Base-by-base conservation (phyloP, 192 early-diverging fungal genomes). In the Dissophora ornata region DNA sequence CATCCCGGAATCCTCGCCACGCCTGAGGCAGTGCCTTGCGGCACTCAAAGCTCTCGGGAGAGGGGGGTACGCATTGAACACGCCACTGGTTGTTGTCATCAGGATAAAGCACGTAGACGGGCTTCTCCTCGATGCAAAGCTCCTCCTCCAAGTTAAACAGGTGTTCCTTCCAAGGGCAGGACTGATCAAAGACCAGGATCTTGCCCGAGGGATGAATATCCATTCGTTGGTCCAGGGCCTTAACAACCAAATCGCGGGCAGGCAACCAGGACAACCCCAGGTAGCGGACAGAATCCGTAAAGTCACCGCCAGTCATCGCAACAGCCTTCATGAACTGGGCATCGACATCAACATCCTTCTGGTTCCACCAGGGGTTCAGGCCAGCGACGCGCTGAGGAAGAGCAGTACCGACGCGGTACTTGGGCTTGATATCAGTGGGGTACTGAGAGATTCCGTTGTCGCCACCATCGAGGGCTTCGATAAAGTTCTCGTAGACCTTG, bases 121-220 rank as follows among this genome's bases (percentile, higher is more conserved):
- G 48, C 54, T 64, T 64, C 21, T 82, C 71, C 57, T 80, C 82
- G 24, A 87, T 63, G 19, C 82, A 66, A 19, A 73, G 67, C 46
- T 90, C 89, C 26, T 83, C 78, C 63, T 93, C 92, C 51, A 93
- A 70, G 11, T 81, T 86, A 24, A 90, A 84, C 63, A 98, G 69
- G 62, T 98, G 95, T 45, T 95, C 93, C 82, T 97, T 97, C 96
- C 96, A 98, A 10, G 97, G 97, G 67, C 94, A 96, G 40, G 89
- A 89, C 50, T 84, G 84, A 33, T 95, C 90, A 47, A 98, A 87
- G 30, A 95, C 79, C 40, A 98, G 79, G 48, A 98, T 91, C 40
- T 89, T 84, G 29, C 95, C 96, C 26, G 85, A 87, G 22, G 81
- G 71, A 71, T 95, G 89, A 57, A 92, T 79, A 25, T 89, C 84